Percentiles rank a stretch among this genome's conserved stretches.
Evolutionary conservation across 148 eudicot genomes (phyloP).

Genomic region (Diospyros kaki): DNA sequence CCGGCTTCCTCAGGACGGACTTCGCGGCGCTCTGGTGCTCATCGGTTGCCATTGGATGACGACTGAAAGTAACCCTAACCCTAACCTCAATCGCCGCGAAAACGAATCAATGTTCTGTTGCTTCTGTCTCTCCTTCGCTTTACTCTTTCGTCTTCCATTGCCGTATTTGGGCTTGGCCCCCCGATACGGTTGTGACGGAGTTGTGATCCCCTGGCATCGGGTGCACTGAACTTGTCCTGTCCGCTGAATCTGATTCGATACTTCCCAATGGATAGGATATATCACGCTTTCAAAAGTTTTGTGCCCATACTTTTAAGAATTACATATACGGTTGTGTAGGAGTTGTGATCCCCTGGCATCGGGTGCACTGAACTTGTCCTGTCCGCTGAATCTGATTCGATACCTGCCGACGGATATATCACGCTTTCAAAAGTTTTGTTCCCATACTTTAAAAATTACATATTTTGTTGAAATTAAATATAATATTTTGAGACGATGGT

Average conservation of each 20-base stretch:
- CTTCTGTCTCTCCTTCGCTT: constrained; percentile 10
- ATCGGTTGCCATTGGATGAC: constrained; percentile 1
- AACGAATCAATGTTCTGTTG: not conserved
- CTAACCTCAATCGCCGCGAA: not conserved
- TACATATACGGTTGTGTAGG: not conserved
- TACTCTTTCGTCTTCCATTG: not conserved
- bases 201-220: not conserved
- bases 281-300: too few relatives aligned
- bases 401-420: too few relatives aligned
- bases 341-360: not conserved
- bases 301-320: too few relatives aligned
- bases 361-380: not conserved
- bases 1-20: constrained; percentile 36
- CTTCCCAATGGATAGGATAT: too few relatives aligned
- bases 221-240: not conserved
- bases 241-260: not conserved
- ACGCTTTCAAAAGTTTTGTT: too few relatives aligned
- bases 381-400: not conserved
- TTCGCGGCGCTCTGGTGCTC: constrained; percentile 9
- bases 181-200: not conserved
- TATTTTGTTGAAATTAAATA: too few relatives aligned
- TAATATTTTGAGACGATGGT: too few relatives aligned
- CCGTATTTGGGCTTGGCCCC: not conserved
- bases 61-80: constrained; percentile 4
- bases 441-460: too few relatives aligned